Evolutionary conservation across 2,329 filamentous ascomycete species (phyloP).

Genomic region (Emmonsiellopsis sp.): DNA sequence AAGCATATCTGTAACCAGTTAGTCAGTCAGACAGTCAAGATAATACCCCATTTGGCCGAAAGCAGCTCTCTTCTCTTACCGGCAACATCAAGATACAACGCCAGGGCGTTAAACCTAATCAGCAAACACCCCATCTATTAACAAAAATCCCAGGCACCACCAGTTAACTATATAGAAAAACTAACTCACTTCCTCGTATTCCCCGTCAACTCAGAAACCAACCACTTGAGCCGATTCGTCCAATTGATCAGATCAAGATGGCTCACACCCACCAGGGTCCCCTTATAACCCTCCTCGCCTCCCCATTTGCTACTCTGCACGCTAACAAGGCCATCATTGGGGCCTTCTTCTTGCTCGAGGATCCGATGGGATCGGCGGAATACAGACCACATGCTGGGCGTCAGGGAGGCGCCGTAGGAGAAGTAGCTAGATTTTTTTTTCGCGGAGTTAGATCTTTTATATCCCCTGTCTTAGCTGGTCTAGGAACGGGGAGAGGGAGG

Average conservation of each 20-base stretch:
- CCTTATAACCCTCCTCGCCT: constrained; percentile 45
- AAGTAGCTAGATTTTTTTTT: constrained; percentile 40
- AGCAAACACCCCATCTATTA: constrained; percentile 9
- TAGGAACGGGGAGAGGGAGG: background rate
- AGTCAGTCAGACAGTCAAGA: background rate
- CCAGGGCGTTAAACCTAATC: constrained; percentile 53
- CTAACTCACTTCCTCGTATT: constrained; percentile 43
- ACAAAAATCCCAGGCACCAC: constrained; percentile 1
- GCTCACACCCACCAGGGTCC: constrained; percentile 54
- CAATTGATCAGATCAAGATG: constrained; percentile 60
- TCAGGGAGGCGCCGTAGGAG: constrained; percentile 53
- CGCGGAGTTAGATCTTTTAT: constrained; percentile 6
- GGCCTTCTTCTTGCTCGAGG: constrained; percentile 45
- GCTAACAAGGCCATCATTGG: constrained; percentile 55
- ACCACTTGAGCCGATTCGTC: constrained; percentile 54
- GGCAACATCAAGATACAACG: constrained; percentile 57
- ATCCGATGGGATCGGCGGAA: constrained; percentile 50
- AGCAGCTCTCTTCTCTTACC: constrained; percentile 32
- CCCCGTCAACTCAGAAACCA: constrained; percentile 48
- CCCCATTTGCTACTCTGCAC: constrained; percentile 54
- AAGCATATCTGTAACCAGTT: constrained; percentile 48
- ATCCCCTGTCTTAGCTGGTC: background rate
- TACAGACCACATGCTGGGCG: constrained; percentile 47
- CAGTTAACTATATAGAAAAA: background rate
- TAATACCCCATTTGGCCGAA: background rate